These are phyloP conservation scores for Camellia lanceoleosa DNA, from an alignment of 148 eudicot species.

Conservation along the genomic window DNA sequence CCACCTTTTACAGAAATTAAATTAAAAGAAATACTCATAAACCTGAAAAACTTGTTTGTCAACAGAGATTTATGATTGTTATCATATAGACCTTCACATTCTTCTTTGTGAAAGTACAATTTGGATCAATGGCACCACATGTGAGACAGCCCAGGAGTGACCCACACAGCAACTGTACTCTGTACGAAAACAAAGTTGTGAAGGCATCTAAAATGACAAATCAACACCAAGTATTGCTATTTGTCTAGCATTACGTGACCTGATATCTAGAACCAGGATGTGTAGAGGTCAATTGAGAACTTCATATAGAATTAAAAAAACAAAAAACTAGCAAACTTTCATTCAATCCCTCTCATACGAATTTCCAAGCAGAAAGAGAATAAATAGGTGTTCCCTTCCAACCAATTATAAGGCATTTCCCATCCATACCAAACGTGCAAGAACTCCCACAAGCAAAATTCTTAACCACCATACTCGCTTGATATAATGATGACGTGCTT, in stretches of 20 bases:
- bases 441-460: constrained; percentile 8
- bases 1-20: not conserved
- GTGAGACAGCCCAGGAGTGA: too few species aligned
- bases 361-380: constrained; percentile 29
- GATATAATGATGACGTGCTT: constrained; percentile 19
- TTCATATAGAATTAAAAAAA: not conserved
- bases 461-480: constrained; percentile 17
- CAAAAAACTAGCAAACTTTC: not conserved
- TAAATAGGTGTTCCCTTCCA: constrained; percentile 27
- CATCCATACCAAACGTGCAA: constrained; percentile 17
- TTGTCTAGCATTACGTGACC: not conserved
- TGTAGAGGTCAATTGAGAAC: not conserved
- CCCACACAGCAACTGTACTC: not conserved
- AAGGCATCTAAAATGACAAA: not conserved
- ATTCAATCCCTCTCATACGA: not conserved
- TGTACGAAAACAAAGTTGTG: not conserved
- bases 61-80: not conserved
- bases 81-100: not conserved
- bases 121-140: too few species aligned
- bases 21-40: not conserved
- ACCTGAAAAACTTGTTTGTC: not conserved
- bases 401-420: constrained; percentile 17
- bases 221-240: not conserved
- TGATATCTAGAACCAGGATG: not conserved
- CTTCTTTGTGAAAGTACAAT: not conserved